These are phyloP conservation scores for Lodderomyces beijingensis DNA, from an alignment of 1,139 yeast species.

Conservation along the genomic window DNA sequence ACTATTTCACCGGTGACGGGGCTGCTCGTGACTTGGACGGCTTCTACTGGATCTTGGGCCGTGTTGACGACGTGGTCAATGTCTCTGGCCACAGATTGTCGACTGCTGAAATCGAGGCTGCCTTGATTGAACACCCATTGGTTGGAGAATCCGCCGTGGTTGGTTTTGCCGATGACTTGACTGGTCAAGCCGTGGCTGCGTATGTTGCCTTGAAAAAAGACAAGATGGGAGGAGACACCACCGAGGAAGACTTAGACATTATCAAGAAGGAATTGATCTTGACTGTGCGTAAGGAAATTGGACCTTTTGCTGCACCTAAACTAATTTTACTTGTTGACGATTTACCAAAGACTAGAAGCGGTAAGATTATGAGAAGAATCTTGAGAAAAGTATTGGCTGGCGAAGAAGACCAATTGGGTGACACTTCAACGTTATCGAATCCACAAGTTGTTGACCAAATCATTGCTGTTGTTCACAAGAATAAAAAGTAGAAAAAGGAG, in stretches of 20 bases:
- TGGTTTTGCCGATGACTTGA: conserved; percentile 75
- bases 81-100: conserved; percentile 79
- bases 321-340: conserved; percentile 67
- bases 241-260: conserved; percentile 45
- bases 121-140: conserved; percentile 61
- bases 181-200: conserved; percentile 82
- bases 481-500: conserved; percentile 18
- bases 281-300: conserved; percentile 75
- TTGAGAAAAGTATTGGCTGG: conserved; percentile 74
- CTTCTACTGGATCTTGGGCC: conserved; percentile 73
- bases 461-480: conserved; percentile 51
- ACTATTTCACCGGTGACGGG: conserved; percentile 79
- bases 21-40: conserved; percentile 78
- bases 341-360: conserved; percentile 79
- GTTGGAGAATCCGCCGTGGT: conserved; percentile 81
- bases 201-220: conserved; percentile 62
- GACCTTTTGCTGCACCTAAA: conserved; percentile 83
- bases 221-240: conserved; percentile 14
- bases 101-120: conserved; percentile 81
- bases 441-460: conserved; percentile 66
- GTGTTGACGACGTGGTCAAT: conserved; percentile 81
- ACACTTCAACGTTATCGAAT: conserved; percentile 70
- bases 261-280: conserved; percentile 65
- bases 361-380: conserved; percentile 81
- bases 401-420: conserved; percentile 76